Base-by-base conservation (phyloP, 2,329 filamentous ascomycete genomes). In the Davidsoniella virescens region DNA sequence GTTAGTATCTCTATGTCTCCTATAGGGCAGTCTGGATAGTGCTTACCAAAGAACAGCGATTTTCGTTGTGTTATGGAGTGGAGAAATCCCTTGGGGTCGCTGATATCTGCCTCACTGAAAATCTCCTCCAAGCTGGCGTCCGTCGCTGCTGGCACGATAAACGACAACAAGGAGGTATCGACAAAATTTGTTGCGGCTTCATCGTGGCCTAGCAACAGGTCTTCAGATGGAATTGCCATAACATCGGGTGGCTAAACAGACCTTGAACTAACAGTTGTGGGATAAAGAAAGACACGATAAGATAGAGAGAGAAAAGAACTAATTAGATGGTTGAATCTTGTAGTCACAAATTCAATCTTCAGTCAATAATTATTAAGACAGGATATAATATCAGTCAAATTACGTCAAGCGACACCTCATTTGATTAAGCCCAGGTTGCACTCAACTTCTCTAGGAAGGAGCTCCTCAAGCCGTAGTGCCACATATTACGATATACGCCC, bases 1-100 rank as follows among this genome's bases (percentile, higher is more conserved):
- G 20, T 42, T 16, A 18, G 20, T 12, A 33, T 33, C 12, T 12
- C 29, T 38, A 42, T 33, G 47, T 16, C 5, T n/a, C 38, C 17
- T 43, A 36, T 12, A 33, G 4, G 23, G 4, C 16, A 17, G 29
- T 8, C 7, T 45, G 14, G 50, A 63, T 74, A 57, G 29, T 33
- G 29, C 29, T 33, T 69, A 87, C 84, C 84, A 60, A 87, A 86
- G 60, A 84, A 82, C 38, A 88, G 67, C 50, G 72, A 71, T 38
- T 81, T 71, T 56, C 83, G 72, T 57, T 77, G 73, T 41, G 74
- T 65, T 58, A 86, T 70, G 16, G 72, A 72, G 47, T 76, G 70
- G 40, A 82, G 69, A 54, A 68, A 65, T 56, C 65, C 66, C 55
- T 67, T 65, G 49, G 65, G 68, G 55, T 64, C 66, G 9, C 66